A percentile compares a stretch with the other conserved stretches of the same genome.
phyloP scores from a whole-genome alignment of 768 basidiomycete species.

The Suillus plorans region DNA sequence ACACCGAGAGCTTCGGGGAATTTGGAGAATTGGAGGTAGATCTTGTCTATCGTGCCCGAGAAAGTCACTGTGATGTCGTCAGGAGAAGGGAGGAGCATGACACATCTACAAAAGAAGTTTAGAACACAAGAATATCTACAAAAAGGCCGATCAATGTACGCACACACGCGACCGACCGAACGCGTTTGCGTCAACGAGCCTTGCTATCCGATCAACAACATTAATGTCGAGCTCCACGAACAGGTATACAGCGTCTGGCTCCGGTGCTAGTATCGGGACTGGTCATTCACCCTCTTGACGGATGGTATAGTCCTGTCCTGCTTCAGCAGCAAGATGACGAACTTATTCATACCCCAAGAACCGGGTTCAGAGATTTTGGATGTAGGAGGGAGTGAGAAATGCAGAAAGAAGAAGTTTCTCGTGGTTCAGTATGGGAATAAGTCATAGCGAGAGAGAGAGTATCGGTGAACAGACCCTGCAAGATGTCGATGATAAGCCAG shows the following conservation, averaged over 20 bases:
- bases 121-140: conserved; percentile 5
- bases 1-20: conserved; percentile 90
- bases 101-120: conserved; percentile 52
- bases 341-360: no score
- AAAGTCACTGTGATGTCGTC: conserved; percentile 77
- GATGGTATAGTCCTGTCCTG: no score
- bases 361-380: no score
- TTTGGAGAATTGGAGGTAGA: conserved; percentile 72
- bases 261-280: no score
- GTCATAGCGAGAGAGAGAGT: no score
- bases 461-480: no score
- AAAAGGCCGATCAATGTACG: conserved; percentile 80
- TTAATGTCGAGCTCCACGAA: conserved; percentile 86
- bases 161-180: conserved; percentile 76
- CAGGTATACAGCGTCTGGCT: conserved; percentile 92
- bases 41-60: conserved; percentile 81
- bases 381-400: no score
- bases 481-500: no score
- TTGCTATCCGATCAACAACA: conserved; percentile 64
- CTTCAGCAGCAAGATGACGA: no score
- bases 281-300: no score
- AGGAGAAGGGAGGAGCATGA: conserved; percentile 86
- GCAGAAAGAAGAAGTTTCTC: no score
- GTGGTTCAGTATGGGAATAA: no score
- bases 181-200: conserved; percentile 84